Base-by-base conservation (phyloP, 2,329 filamentous ascomycete species). In the Nemania abortiva region DNA sequence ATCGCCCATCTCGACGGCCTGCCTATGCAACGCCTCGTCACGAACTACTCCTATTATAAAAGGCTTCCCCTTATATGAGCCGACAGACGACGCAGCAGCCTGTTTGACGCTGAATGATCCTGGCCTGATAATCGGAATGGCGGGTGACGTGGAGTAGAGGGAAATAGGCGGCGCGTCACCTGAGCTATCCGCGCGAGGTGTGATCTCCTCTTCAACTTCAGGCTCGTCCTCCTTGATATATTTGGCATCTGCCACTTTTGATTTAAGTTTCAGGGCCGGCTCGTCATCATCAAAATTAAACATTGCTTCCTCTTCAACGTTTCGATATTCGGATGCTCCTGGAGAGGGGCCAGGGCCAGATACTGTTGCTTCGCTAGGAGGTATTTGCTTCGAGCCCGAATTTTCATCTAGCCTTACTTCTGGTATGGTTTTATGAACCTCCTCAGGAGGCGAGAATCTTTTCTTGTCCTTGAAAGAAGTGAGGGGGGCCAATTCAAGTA, bases 31-130 rank as follows among this genome's bases (percentile, higher is more conserved):
- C 24, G 85, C 82, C 9, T 84, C 81, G 57, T 85, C 82, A 56
- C 81, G 82, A 54, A 89, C 82, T 15, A 88, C 80, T 1, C 84
- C 83, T 79, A 88, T 86, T 42, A 82, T 80, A 56, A 89, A 84
- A 15, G 86, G 82, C 22, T 82, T 82, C 52, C 86, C 86, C 73
- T 84, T 86, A 72, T 87, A 88, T n/a, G 86, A 88, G 2, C 86
- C 86, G 15, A 86, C 76, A 6, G 84, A 85, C 20, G 81, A 81
- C 31, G 64, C 59, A 31, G 64, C 59, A 2, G 57, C 34, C n/a
- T 62, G 57, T 50, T 63, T 68, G 2, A 66, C 59, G 18, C 47
- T 13, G 24, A 78, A 80, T 56, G 80, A 73, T 4, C 73, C 68
- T 29, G 75, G 74, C 63, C 78, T 80, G 55, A 76, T 69, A 42